phyloP scores from a whole-genome alignment of 208 protist species.

The Leishmania turanica region DNA sequence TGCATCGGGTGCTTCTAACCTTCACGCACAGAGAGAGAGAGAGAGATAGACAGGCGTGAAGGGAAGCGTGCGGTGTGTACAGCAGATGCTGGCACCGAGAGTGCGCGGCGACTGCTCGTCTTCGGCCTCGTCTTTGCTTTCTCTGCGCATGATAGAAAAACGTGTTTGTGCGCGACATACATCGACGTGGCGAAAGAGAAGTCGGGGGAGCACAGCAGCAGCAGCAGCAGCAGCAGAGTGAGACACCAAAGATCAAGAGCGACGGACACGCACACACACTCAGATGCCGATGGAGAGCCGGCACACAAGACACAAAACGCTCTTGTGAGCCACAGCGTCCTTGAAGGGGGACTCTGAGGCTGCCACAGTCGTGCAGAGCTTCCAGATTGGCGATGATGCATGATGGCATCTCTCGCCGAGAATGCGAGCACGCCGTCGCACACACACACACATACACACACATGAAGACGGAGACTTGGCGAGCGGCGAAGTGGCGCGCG shows the following conservation, averaged over 20 bases:
- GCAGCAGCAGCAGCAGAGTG: background rate
- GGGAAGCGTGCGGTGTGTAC: background rate
- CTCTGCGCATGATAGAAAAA: too few relatives aligned
- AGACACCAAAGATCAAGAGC: background rate
- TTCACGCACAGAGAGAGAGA: background rate
- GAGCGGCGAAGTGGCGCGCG: background rate
- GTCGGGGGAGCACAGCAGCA: background rate
- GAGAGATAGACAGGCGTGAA: background rate
- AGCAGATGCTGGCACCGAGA: background rate
- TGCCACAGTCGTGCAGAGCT: background rate
- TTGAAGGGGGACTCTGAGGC: background rate
- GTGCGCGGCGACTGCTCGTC: too few relatives aligned
- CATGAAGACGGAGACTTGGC: background rate
- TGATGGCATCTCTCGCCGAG: background rate
- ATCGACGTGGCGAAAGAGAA: background rate
- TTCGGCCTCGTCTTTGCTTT: too few relatives aligned
- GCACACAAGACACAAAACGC: background rate
- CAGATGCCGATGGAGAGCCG: background rate
- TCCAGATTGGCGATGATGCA: background rate
- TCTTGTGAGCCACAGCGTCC: background rate
- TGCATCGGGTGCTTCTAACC: background rate
- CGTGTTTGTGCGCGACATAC: background rate
- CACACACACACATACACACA: background rate
- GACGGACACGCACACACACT: background rate
- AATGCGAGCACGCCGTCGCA: background rate